phyloP scores from a whole-genome alignment of 345 rosid genomes.

The Lepidium africanum region DNA sequence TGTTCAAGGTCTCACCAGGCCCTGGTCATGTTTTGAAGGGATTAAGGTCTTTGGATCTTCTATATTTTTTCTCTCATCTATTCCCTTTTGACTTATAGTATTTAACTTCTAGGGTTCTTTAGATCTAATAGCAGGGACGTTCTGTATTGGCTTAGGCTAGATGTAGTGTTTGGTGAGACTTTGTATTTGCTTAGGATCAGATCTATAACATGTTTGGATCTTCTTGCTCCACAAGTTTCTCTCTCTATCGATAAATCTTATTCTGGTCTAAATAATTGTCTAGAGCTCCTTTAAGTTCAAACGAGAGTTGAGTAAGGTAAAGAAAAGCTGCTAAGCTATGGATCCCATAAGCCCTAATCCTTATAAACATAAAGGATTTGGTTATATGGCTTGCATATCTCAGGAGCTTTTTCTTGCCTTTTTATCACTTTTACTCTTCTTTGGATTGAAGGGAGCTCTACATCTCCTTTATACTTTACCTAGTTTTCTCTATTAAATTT shows the following conservation, averaged over 20 bases:
- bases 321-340: conserved; percentile 85
- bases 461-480: conserved; percentile 1
- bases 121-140: neutral
- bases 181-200: neutral
- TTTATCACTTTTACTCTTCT: conserved; percentile 40
- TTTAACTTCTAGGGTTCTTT: neutral
- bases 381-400: conserved; percentile 87
- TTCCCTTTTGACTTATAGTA: too few species aligned
- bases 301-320: conserved; percentile 51
- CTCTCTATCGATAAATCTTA: neutral
- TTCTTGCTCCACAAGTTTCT: neutral
- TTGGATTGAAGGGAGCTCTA: conserved; percentile 99
- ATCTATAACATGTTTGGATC: neutral
- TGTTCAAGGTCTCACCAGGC: neutral
- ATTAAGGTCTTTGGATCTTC: too few species aligned
- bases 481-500: neutral
- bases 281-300: conserved; percentile 96
- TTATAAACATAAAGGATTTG: conserved; percentile 20
- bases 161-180: neutral
- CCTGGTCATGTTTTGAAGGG: neutral
- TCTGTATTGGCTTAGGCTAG: neutral
- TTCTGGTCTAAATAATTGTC: neutral
- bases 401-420: conserved; percentile 63
- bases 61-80: too few species aligned
- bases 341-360: conserved; percentile 66